Evolutionary conservation across 2,329 filamentous ascomycete genomes (phyloP).

Genomic region (Thelonectria olida): DNA sequence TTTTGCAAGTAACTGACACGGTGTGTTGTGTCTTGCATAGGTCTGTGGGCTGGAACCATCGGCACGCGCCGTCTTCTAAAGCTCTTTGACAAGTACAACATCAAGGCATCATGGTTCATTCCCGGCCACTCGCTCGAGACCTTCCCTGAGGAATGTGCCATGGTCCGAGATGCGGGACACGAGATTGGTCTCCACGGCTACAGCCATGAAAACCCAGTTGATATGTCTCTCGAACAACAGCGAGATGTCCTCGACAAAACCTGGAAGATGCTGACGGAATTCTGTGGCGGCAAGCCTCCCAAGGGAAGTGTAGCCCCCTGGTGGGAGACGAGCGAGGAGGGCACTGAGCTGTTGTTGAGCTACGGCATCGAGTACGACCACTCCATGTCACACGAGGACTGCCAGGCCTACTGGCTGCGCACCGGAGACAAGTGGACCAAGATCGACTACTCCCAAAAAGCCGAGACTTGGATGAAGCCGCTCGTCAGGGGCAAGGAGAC

Average conservation of each 20-base stretch:
- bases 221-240: conserved; percentile 81
- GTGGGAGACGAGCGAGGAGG: conserved; percentile 78
- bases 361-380: conserved; percentile 79
- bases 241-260: conserved; percentile 80
- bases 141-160: conserved; percentile 56
- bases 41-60: conserved; percentile 67
- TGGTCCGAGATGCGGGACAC: conserved; percentile 56
- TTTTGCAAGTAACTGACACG: no score
- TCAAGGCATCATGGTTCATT: conserved; percentile 69
- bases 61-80: conserved; percentile 74
- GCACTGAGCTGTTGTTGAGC: conserved; percentile 69
- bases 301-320: conserved; percentile 77
- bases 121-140: conserved; percentile 60
- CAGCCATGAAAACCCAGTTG: conserved; percentile 76
- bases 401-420: conserved; percentile 70
- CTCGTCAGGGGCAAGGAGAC: conserved; percentile 67
- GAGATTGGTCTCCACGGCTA: conserved; percentile 73
- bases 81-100: conserved; percentile 76
- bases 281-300: conserved; percentile 71
- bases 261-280: conserved; percentile 74
- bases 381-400: conserved; percentile 64
- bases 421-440: conserved; percentile 74
- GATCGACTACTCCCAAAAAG: conserved; percentile 65
- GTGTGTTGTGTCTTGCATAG: no score
- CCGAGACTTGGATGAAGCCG: conserved; percentile 55